phyloP scores from a whole-genome alignment of 176 grass and related monocot genomes.

The Pontederia paniculata region DNA sequence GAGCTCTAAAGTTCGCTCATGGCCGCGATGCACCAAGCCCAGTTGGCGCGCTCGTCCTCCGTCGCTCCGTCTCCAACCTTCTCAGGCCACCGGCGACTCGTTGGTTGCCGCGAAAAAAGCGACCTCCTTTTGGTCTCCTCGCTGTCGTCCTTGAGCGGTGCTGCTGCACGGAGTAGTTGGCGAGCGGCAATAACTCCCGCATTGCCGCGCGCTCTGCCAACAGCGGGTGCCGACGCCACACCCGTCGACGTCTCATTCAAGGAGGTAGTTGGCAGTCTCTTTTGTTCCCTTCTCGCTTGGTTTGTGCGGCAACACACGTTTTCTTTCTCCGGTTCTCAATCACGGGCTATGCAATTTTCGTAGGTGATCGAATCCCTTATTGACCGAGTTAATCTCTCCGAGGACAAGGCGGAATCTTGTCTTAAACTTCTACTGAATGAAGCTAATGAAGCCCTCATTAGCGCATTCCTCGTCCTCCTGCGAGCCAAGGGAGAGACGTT shows the following conservation, averaged over 20 bases:
- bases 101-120: too few relatives aligned
- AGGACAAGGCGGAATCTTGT: slow-evolving; percentile 67
- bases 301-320: not conserved
- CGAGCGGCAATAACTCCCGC: too few relatives aligned
- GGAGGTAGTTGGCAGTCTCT: not conserved
- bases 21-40: too few relatives aligned
- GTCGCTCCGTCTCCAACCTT: too few relatives aligned
- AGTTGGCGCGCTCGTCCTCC: too few relatives aligned
- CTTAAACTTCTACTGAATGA: slow-evolving; percentile 55
- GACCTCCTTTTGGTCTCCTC: too few relatives aligned
- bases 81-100: too few relatives aligned
- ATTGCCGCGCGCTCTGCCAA: not conserved
- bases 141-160: too few relatives aligned
- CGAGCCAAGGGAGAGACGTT: slow-evolving; percentile 92
- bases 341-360: too few relatives aligned
- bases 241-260: slow-evolving; percentile 1
- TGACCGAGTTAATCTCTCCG: slow-evolving; percentile 49
- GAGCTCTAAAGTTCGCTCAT: too few relatives aligned
- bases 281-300: not conserved
- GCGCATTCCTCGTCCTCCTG: slow-evolving; percentile 89
- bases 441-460: slow-evolving; percentile 58
- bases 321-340: not conserved
- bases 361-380: slow-evolving; percentile 80
- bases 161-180: too few relatives aligned
- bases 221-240: not conserved